These are phyloP conservation scores for Stagonosporopsis cucurbitacearum DNA, from an alignment of 2,329 filamentous ascomycete species.

Conservation along the genomic window DNA sequence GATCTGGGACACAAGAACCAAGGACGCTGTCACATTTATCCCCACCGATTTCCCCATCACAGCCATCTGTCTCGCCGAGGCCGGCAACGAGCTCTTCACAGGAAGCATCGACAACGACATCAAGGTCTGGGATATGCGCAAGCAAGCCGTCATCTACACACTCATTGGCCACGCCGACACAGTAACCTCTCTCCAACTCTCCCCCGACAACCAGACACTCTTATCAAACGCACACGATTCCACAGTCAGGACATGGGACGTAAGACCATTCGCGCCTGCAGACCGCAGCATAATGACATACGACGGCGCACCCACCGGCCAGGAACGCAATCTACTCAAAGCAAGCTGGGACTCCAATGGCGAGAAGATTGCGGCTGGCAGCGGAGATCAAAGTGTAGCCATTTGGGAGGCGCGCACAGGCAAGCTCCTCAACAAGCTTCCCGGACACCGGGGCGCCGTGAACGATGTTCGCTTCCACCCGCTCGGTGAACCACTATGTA, in stretches of 20 bases:
- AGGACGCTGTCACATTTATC: slow-evolving; percentile 85
- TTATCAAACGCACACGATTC: slow-evolving; percentile 94
- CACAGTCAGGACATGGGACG: slow-evolving; percentile 94
- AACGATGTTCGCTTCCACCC: slow-evolving; percentile 94
- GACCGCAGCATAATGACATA: slow-evolving; percentile 86
- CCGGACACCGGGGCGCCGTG: slow-evolving; percentile 92
- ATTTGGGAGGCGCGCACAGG: slow-evolving; percentile 90
- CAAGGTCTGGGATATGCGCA: slow-evolving; percentile 94
- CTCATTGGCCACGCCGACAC: slow-evolving; percentile 92
- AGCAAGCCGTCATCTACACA: slow-evolving; percentile 85
- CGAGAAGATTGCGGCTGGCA: slow-evolving; percentile 85
- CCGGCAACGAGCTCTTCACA: slow-evolving; percentile 93
- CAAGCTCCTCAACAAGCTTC: slow-evolving; percentile 91
- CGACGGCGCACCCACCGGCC: slow-evolving; percentile 84
- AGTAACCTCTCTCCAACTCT: slow-evolving; percentile 87
- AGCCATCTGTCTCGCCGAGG: slow-evolving; percentile 87
- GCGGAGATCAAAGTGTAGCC: slow-evolving; percentile 87
- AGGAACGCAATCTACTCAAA: slow-evolving; percentile 90
- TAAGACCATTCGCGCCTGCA: slow-evolving; percentile 89
- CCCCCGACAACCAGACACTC: slow-evolving; percentile 88
- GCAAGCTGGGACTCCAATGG: slow-evolving; percentile 90
- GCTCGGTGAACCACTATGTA: slow-evolving; percentile 83
- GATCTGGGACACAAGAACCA: slow-evolving; percentile 93
- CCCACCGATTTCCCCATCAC: slow-evolving; percentile 93
- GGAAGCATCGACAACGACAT: slow-evolving; percentile 98